Conservation (phyloP, 306 rosid genomes). For the Prunus davidiana region DNA sequence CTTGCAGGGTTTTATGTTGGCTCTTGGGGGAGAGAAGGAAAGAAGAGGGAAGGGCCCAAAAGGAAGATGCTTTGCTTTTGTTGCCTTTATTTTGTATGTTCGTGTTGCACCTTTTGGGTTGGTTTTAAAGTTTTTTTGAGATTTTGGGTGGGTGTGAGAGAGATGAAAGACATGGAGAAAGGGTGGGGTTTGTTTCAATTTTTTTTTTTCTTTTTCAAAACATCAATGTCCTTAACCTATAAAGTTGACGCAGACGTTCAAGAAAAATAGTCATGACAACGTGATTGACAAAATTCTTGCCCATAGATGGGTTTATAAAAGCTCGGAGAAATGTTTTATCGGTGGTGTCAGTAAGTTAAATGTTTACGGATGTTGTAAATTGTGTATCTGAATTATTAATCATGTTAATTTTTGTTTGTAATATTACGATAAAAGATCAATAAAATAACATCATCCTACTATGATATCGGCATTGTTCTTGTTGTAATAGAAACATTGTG, state of each 20-base stretch:
- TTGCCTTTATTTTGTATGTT: not conserved
- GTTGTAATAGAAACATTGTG: too few relatives aligned
- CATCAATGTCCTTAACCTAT: not conserved
- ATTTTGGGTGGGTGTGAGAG: not conserved
- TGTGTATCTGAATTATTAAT: too few relatives aligned
- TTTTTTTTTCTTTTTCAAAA: not conserved
- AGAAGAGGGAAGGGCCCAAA: not conserved
- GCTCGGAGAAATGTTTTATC: too few relatives aligned
- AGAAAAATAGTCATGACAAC: not conserved
- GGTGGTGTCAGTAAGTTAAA: too few relatives aligned
- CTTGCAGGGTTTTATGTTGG: not conserved
- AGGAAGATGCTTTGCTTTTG: constrained; percentile 28
- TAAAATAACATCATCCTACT: too few relatives aligned
- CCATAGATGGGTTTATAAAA: too few relatives aligned
- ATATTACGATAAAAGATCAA: too few relatives aligned
- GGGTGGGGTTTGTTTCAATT: not conserved
- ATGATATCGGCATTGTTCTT: too few relatives aligned
- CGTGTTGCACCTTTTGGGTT: not conserved
- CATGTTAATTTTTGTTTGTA: too few relatives aligned
- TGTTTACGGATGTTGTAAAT: too few relatives aligned
- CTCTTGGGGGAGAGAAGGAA: not conserved
- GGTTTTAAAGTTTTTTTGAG: not conserved
- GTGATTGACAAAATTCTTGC: not conserved
- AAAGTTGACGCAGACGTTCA: constrained; percentile 1
- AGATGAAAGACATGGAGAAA: not conserved